Evolutionary conservation across 2,329 filamentous ascomycete genomes (phyloP), one percentile per base, ranked within the genome.

Genomic region (Colletotrichum trifolii): DNA sequence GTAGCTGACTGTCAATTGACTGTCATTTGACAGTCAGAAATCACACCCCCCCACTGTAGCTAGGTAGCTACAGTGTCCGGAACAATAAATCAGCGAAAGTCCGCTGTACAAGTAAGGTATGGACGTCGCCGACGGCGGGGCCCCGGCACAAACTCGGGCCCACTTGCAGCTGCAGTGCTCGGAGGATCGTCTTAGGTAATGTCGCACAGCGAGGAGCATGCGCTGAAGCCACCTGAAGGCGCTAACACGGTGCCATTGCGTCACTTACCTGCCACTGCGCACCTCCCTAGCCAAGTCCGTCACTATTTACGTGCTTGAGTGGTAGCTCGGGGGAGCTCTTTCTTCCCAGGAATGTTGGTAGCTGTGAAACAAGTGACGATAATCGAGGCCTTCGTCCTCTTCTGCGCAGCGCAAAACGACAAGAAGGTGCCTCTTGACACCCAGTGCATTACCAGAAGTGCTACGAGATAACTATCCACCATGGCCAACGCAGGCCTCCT

Each of bases 401-500:
- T 57, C 11, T 38, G 39, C 25, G 47, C 34, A 38, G 42, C 33
- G 38, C 47, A 55, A 58, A 53, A 58, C 64, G 56, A 42, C 53
- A 47, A 42, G 48, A 65, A 48, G 43, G 17, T 42, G 17, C 13
- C 43, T 33, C 17, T 15, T 5, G 3, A 25, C 25, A 25, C 3
- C 25, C 25, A 25, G 25, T 5, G 25, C 25, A 25, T 56, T 25
- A 10, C 43, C 8, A 49, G 39, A 47, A 11, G 17, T 17, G 47
- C 35, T 46, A 48, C 52, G 33, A 47, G 25, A 25, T 17, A 36
- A 33, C 42, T 6, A 57, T 42, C 15, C 42, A 54, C 17, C 66
- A 79, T 80, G 77, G 79, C 79, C 69, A 69, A 77, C 72, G 82
- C 83, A 67, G 84, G 84, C 73, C 83, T 96, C 75, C 87, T 97